These are phyloP conservation scores for Cercospora sp. DNA, from an alignment of 2,329 filamentous ascomycete species.

Conservation along the genomic window DNA sequence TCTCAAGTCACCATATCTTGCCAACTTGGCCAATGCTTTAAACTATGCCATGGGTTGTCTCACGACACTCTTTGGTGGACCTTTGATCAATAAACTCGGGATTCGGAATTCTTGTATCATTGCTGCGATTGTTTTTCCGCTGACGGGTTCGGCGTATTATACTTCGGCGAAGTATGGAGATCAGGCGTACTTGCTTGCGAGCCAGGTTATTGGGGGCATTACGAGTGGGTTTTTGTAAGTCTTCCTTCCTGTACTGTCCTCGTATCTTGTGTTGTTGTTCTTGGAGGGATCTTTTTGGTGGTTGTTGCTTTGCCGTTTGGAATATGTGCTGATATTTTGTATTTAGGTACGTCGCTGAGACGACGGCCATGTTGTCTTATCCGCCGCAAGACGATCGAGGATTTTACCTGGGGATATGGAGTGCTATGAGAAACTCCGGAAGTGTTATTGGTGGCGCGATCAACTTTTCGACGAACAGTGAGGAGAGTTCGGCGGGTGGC, in stretches of 20 bases:
- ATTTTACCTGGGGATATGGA: slow-evolving; percentile 34
- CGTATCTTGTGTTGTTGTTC: no score
- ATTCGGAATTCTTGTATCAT: slow-evolving; percentile 44
- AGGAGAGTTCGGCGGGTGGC: slow-evolving; percentile 27
- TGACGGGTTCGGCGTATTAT: slow-evolving; percentile 42
- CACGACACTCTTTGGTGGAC: slow-evolving; percentile 38
- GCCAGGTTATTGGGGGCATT: slow-evolving; percentile 33
- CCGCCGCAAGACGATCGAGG: slow-evolving; percentile 40
- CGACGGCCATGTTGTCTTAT: slow-evolving; percentile 43
- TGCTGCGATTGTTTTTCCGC: slow-evolving; percentile 39
- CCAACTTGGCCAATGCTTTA: slow-evolving; percentile 29
- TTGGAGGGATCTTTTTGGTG: no score
- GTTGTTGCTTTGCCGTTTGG: not conserved
- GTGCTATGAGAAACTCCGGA: slow-evolving; percentile 40
- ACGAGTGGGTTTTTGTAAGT: slow-evolving; percentile 27
- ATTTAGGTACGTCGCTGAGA: slow-evolving; percentile 37
- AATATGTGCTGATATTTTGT: not conserved
- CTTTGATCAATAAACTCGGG: slow-evolving; percentile 44
- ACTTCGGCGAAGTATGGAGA: slow-evolving; percentile 36
- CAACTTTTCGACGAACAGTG: slow-evolving; percentile 38
- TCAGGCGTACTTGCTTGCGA: slow-evolving; percentile 38
- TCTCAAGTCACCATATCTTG: slow-evolving; percentile 26
- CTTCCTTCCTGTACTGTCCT: not conserved
- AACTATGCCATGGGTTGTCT: slow-evolving; percentile 28
- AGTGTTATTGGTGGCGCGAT: slow-evolving; percentile 41